Evolutionary conservation across 208 protist species (phyloP).

Genomic region (Crithidia bombi): DNA sequence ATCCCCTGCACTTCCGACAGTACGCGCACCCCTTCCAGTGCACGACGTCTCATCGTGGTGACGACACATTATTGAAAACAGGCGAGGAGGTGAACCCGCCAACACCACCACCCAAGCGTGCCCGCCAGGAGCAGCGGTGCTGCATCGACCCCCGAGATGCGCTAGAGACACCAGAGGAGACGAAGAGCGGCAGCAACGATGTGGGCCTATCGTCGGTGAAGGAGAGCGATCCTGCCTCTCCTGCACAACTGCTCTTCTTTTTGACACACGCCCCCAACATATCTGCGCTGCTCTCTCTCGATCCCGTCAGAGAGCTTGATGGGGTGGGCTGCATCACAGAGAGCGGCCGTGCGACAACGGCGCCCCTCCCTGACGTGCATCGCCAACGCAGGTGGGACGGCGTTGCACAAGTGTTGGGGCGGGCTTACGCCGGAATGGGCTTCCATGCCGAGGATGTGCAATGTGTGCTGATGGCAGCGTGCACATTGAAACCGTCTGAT

Average conservation of each 20-base stretch:
- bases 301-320: neutral
- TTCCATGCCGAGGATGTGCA: constrained; percentile 33
- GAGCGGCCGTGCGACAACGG: neutral
- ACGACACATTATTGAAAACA: neutral
- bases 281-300: neutral
- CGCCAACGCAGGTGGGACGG: neutral
- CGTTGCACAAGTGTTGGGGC: constrained; percentile 7
- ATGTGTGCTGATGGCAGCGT: constrained; percentile 36
- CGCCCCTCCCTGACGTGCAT: neutral
- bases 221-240: constrained; percentile 8
- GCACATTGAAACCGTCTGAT: constrained; percentile 4
- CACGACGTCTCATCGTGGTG: neutral
- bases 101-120: neutral
- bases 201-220: neutral
- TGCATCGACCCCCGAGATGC: neutral
- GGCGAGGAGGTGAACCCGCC: neutral
- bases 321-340: neutral
- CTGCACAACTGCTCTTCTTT: constrained; percentile 3
- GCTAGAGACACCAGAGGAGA: no score
- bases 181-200: neutral
- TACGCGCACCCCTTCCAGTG: constrained; percentile 40
- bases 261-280: constrained; percentile 7
- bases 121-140: neutral
- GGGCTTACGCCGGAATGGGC: constrained; percentile 21
- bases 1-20: constrained; percentile 32